phyloP scores from a whole-genome alignment of 2,329 filamentous ascomycete species.

The Fusarium sp. region DNA sequence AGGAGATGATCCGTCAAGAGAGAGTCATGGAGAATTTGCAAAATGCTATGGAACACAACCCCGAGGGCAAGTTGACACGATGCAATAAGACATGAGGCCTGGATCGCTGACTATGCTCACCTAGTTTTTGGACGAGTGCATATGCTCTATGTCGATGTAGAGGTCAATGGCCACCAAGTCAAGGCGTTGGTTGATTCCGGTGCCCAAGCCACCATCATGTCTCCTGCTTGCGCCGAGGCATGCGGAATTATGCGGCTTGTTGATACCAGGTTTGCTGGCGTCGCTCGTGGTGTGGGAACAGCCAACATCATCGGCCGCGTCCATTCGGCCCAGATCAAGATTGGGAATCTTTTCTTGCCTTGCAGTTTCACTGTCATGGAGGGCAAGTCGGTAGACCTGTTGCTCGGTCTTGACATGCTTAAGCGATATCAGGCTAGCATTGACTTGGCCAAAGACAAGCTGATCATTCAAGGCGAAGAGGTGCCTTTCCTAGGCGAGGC shows the following conservation, averaged over 20 bases:
- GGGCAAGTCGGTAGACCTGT: constrained; percentile 93
- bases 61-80: constrained; percentile 80
- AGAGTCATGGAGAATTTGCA: constrained; percentile 95
- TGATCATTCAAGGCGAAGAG: constrained; percentile 90
- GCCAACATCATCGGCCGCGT: constrained; percentile 95
- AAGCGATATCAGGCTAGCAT: constrained; percentile 96
- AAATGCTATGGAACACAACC: constrained; percentile 96
- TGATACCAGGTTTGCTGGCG: constrained; percentile 91
- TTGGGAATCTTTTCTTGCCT: constrained; percentile 87
- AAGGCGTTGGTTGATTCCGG: constrained; percentile 98
- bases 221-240: constrained; percentile 88
- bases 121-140: constrained; percentile 94
- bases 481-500: constrained; percentile 93
- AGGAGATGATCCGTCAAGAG: constrained; percentile 97
- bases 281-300: constrained; percentile 94
- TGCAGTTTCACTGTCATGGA: constrained; percentile 99
- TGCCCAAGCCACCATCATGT: constrained; percentile 99
- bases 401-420: constrained; percentile 96
- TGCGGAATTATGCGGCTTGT: constrained; percentile 98
- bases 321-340: constrained; percentile 94
- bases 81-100: background rate
- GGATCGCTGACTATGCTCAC: constrained; percentile 19
- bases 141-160: constrained; percentile 96
- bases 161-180: constrained; percentile 92
- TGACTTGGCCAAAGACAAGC: constrained; percentile 86